Conservation (phyloP, 106 monocot species). For the Dioscorea dumetorum region DNA sequence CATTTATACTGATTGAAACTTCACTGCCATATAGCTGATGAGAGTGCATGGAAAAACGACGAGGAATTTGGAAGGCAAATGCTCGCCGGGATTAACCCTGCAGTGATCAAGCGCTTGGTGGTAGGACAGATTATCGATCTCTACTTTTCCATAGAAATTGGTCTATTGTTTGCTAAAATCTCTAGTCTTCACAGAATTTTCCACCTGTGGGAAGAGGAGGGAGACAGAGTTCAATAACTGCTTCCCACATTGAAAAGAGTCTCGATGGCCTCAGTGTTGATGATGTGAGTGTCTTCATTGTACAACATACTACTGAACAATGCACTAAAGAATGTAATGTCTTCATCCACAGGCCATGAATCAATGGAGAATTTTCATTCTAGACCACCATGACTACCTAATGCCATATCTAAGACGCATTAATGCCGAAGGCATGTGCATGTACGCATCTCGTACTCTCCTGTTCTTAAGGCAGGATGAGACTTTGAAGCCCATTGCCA, state of each 20-base stretch:
- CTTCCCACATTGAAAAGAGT: conserved; percentile 19
- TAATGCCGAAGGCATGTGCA: conserved; percentile 22
- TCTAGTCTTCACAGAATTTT: conserved; percentile 29
- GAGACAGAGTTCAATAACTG: conserved; percentile 30
- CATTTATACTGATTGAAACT: neutral
- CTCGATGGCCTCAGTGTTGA: conserved; percentile 30
- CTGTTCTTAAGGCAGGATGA: conserved; percentile 36
- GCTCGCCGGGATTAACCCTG: conserved; percentile 65
- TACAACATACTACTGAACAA: neutral
- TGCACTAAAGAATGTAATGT: neutral
- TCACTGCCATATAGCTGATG: conserved; percentile 22
- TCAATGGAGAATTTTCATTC: conserved; percentile 44
- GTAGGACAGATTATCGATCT: conserved; percentile 4
- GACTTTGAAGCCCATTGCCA: conserved; percentile 48
- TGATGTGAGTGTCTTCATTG: conserved; percentile 12
- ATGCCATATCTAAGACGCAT: conserved; percentile 55
- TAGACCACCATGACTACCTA: conserved; percentile 69
- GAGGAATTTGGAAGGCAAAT: conserved; percentile 69
- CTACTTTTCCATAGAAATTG: too few relatives aligned
- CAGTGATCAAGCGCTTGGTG: conserved; percentile 37
- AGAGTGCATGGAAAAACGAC: conserved; percentile 54
- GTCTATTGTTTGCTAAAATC: too few relatives aligned
- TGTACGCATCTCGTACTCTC: conserved; percentile 63
- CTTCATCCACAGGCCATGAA: conserved; percentile 28
- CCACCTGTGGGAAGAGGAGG: conserved; percentile 46